Evolutionary conservation across 2,329 filamentous ascomycete species (phyloP).

Genomic region (Botryotinia globosa): DNA sequence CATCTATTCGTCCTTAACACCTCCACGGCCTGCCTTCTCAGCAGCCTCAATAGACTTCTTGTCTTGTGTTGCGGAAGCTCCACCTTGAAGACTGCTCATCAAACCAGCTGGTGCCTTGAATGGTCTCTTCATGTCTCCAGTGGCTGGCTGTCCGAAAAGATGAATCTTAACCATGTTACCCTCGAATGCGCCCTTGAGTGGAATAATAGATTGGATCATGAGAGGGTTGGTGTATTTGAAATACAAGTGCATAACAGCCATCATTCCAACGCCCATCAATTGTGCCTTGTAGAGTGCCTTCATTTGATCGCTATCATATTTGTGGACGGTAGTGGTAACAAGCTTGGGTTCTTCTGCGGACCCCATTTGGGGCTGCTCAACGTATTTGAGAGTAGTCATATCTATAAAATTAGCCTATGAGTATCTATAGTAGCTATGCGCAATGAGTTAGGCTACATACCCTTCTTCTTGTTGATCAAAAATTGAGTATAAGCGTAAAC

Average conservation of each 20-base stretch:
- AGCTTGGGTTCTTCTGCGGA: constrained; percentile 93
- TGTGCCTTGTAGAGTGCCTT: constrained; percentile 83
- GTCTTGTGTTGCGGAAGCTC: constrained; percentile 75
- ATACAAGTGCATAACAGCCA: constrained; percentile 98
- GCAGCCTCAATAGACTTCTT: constrained; percentile 81
- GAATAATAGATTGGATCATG: constrained; percentile 97
- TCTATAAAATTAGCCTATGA: constrained; percentile 54
- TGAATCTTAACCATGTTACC: constrained; percentile 96
- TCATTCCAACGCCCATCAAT: constrained; percentile 96
- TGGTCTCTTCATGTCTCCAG: constrained; percentile 88
- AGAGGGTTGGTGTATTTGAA: constrained; percentile 99
- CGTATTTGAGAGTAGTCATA: constrained; percentile 96
- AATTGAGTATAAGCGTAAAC: constrained; percentile 83
- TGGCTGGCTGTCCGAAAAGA: constrained; percentile 80
- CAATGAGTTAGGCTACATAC: constrained; percentile 51
- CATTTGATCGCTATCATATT: constrained; percentile 88
- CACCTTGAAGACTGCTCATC: constrained; percentile 73
- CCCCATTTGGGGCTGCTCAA: constrained; percentile 91
- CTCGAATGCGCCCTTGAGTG: constrained; percentile 92
- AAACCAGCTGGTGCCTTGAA: constrained; percentile 86
- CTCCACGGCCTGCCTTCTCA: constrained; percentile 70
- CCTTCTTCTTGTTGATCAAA: constrained; percentile 95
- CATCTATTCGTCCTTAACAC: constrained; percentile 66
- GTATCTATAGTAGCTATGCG: not conserved
- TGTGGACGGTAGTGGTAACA: constrained; percentile 92